phyloP scores from a whole-genome alignment of 768 basidiomycete genomes.

The Amanita jacksonii region DNA sequence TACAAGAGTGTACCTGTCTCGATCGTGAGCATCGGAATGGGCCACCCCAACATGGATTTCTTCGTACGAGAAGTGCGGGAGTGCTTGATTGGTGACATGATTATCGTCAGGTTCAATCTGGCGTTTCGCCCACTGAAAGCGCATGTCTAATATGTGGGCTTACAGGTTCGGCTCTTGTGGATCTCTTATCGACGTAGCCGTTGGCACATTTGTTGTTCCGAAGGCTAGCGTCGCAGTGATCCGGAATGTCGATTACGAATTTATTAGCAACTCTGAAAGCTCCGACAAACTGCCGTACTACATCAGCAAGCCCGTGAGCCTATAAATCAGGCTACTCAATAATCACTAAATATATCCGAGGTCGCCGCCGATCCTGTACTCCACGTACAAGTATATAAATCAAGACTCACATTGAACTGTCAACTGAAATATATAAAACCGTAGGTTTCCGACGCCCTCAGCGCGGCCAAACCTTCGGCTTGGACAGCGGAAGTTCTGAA shows the following conservation, averaged over 20 bases:
- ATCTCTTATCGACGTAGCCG: constrained; percentile 53
- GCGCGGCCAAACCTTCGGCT: constrained; percentile 32
- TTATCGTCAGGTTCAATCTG: constrained; percentile 32
- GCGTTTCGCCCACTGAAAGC: neutral
- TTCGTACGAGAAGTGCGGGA: constrained; percentile 77
- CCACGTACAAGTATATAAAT: constrained; percentile 34
- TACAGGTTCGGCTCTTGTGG: constrained; percentile 76
- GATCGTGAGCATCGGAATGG: constrained; percentile 79
- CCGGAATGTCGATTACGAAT: constrained; percentile 74
- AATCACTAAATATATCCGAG: constrained; percentile 23
- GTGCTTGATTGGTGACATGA: constrained; percentile 54
- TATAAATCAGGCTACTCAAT: neutral
- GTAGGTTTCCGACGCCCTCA: constrained; percentile 39
- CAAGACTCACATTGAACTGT: neutral
- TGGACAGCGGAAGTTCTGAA: constrained; percentile 29
- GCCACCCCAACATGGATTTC: constrained; percentile 75
- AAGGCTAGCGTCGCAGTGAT: constrained; percentile 56
- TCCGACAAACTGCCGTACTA: constrained; percentile 43
- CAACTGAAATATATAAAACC: constrained; percentile 8
- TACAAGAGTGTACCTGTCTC: constrained; percentile 57
- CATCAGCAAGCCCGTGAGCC: constrained; percentile 54
- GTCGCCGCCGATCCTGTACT: constrained; percentile 50
- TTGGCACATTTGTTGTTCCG: constrained; percentile 72
- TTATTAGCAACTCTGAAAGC: constrained; percentile 35
- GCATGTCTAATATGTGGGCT: neutral